Evolutionary conservation across 805 yeast genomes (phyloP), one percentile per base, ranked within the genome.

Genomic region (Candida ponderosae): DNA sequence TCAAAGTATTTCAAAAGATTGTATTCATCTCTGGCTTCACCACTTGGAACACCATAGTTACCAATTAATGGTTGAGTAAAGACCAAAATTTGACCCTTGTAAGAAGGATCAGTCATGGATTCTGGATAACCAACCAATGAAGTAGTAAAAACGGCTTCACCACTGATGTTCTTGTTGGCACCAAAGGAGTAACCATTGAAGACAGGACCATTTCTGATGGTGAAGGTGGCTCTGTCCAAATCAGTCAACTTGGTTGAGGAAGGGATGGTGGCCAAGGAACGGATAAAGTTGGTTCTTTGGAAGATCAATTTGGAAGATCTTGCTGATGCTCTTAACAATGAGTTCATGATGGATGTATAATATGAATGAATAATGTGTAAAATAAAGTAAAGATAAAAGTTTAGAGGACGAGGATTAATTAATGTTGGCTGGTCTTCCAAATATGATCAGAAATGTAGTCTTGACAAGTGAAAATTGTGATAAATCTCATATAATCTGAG

Each of bases 91-190:
- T 93, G 99, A 36, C 98, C 99, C 52, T 79, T 81, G 63, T 93
- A 93, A 6, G 97, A 88, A 29, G 99, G 99, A 62, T 93, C 98
- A 18, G 98, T 93, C 94, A 93, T 88, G 8, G 96, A 85, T 63
- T 93, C 98, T 15, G 98, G 97, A 63, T 93, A 93, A 16, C 98
- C 99, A 11, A 93, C 98, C 61, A 94, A 72, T 7, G 97, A 93
- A 26, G 99, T 94, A 34, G 97, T 87, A 69, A 93, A 93, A 32
- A 94, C 98, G 23, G 96, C 95, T 63, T 93, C 99, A 45, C 99
- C 99, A 41, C 94, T 80, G 44, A 87, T 77, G 45, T 89, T 86
- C 47, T 81, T 82, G 60, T 87, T 79, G 31, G 97, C 96, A 55
- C 99, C 99, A 56, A 93, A 94, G 0, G 97, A 90, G 59, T 77